Base-by-base conservation (phyloP, 2,329 filamentous ascomycete genomes). In the Sclerotinia subarctica region DNA sequence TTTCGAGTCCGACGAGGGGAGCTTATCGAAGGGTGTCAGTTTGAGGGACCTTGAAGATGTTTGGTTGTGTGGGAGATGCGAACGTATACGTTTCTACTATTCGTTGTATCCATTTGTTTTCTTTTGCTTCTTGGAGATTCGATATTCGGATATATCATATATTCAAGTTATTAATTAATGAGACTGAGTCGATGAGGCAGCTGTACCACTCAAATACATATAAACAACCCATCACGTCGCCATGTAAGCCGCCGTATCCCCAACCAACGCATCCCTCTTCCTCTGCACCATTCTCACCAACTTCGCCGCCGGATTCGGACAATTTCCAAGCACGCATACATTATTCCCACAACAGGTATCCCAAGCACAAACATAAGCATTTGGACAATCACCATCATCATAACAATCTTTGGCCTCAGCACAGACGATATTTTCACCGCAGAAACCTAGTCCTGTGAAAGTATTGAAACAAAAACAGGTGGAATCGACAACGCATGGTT, bases 381-480 rank as follows among this genome's bases (percentile, higher is more conserved):
- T 24, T 21, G 60, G 49, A 57, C 66, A 68, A 51, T 68, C 66
- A 2, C n/a, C 26, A 56, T 64, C 60, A 52, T 68, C 60, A 24
- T 42, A 47, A 52, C 66, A 68, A n/a, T 29, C 24, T 21, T 19
- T 56, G 3, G 60, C 38, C 8, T 49, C 52, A 26, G 49, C 32
- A 57, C 66, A 68, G 2, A 15, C 52, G 7, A 46, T 11, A 10
- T 65, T 68, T 19, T 64, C 60, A 17, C 59, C 59, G 8, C 66
- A 68, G n/a, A 68, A 68, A 4, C 66, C 66, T 5, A 57, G 21
- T 1, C 47, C 49, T 29, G 35, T 53, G 1, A 51, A 32, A 1
- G 60, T 68, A 26, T 64, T 64, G 49, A 64, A 68, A 17, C 66
- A 68, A 35, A 54, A 68, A 35, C 66, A 68, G 3, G 51, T 51